phyloP scores from a whole-genome alignment of 164 flowering plant genomes.

The Magnolia sinica region DNA sequence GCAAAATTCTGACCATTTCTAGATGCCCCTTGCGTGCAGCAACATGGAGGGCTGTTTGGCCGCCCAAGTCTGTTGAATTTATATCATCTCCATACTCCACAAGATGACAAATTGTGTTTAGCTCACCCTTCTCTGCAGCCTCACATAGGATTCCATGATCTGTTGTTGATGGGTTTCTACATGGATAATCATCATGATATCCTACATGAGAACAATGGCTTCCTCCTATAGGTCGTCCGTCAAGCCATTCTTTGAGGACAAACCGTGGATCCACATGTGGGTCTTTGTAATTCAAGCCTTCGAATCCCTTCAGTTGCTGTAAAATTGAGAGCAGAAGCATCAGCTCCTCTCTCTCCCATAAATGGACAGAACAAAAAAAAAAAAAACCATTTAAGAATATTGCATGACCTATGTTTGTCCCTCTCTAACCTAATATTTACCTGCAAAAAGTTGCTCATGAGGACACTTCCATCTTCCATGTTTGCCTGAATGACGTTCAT shows the following conservation, averaged over 20 bases:
- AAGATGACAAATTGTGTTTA: conserved; percentile 6
- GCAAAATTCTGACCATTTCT: conserved; percentile 40
- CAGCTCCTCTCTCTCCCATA: conserved; percentile 2
- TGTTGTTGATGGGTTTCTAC: conserved; percentile 14
- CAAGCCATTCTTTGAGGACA: conserved; percentile 29
- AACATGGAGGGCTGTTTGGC: conserved; percentile 41
- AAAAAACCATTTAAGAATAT: neutral
- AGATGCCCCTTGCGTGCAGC: conserved; percentile 25
- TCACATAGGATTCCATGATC: conserved; percentile 11
- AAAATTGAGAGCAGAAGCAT: conserved; percentile 6
- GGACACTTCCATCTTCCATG: conserved; percentile 46
- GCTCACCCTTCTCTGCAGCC: conserved; percentile 14
- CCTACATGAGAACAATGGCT: conserved; percentile 9
- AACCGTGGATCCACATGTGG: conserved; percentile 27
- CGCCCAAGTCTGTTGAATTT: conserved; percentile 13
- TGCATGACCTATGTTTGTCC: neutral
- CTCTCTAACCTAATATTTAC: conserved; percentile 25
- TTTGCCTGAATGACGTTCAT: conserved; percentile 53
- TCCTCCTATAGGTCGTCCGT: conserved; percentile 20
- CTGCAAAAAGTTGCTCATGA: conserved; percentile 68
- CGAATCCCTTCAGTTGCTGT: conserved; percentile 54
- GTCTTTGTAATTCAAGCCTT: conserved; percentile 27
- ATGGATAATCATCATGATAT: conserved; percentile 21
- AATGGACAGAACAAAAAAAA: neutral
- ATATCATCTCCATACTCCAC: conserved; percentile 12